Conservation (phyloP, 495 filamentous ascomycete species). For the Elasticomyces elasticus region DNA sequence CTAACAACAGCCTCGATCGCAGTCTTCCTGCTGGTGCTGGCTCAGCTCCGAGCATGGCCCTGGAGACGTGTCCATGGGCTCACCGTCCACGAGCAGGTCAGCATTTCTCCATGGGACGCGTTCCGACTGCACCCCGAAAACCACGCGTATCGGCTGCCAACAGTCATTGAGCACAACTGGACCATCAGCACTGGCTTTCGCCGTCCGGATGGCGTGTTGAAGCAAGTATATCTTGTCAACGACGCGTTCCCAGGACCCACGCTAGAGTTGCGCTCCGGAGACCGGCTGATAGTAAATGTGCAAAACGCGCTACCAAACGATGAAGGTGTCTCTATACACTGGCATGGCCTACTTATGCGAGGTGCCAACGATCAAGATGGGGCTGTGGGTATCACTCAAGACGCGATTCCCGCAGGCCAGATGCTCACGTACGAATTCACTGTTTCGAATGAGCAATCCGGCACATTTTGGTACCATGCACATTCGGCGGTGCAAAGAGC, state of each 20-base stretch:
- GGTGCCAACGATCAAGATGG: neutral
- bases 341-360: conserved; percentile 13
- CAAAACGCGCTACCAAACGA: conserved; percentile 4
- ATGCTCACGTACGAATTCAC: conserved; percentile 15
- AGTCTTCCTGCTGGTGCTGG: too few relatives aligned
- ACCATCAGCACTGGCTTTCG: conserved; percentile 1
- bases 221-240: conserved; percentile 37
- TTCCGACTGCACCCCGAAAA: conserved; percentile 6
- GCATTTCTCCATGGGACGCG: neutral
- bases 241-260: conserved; percentile 46
- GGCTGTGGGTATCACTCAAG: conserved; percentile 8
- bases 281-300: conserved; percentile 20
- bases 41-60: too few relatives aligned
- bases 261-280: conserved; percentile 42
- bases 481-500: conserved; percentile 17
- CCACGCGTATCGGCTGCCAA: conserved; percentile 6
- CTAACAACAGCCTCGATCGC: too few relatives aligned
- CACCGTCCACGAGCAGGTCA: too few relatives aligned
- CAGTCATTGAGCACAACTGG: conserved; percentile 3
- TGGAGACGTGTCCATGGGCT: too few relatives aligned
- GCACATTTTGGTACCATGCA: conserved; percentile 17
- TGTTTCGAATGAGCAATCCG: conserved; percentile 7
- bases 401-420: conserved; percentile 4
- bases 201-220: conserved; percentile 27
- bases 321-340: conserved; percentile 9